These are phyloP conservation scores for Piromyces finnis DNA, from an alignment of 192 early-diverging fungal species.

Conservation along the genomic window DNA sequence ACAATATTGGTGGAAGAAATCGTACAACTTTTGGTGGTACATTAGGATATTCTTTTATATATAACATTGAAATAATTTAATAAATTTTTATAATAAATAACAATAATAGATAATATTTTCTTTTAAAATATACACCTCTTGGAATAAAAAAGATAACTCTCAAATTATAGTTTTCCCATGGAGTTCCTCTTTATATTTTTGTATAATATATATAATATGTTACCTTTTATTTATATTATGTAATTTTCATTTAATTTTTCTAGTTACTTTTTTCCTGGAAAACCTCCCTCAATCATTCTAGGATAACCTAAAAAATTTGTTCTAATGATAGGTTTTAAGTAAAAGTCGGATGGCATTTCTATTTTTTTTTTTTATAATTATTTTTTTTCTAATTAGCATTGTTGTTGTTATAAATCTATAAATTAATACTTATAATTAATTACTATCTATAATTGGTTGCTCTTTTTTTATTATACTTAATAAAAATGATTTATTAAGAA, in stretches of 20 bases:
- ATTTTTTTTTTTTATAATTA: neutral
- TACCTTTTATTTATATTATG: too few species aligned
- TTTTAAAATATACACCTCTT: neutral
- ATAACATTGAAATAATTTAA: too few species aligned
- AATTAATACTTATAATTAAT: too few species aligned
- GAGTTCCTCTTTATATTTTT: neutral
- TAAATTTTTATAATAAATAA: too few species aligned
- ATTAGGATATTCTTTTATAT: neutral
- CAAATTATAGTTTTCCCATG: neutral
- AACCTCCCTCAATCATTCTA: neutral
- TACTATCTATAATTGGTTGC: neutral
- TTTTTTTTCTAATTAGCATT: too few species aligned
- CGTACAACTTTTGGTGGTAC: neutral
- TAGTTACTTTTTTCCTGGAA: neutral
- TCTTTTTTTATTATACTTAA: neutral
- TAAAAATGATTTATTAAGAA: neutral
- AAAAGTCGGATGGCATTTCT: neutral
- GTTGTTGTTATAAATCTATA: too few species aligned
- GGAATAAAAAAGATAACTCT: neutral
- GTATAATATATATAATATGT: too few species aligned
- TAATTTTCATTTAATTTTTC: too few species aligned
- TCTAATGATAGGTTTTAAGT: neutral
- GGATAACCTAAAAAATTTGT: neutral
- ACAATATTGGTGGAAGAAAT: neutral
- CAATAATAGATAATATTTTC: too few species aligned